phyloP scores from a whole-genome alignment of 1,284 basidiomycete genomes.

The Polyporus tsugae region DNA sequence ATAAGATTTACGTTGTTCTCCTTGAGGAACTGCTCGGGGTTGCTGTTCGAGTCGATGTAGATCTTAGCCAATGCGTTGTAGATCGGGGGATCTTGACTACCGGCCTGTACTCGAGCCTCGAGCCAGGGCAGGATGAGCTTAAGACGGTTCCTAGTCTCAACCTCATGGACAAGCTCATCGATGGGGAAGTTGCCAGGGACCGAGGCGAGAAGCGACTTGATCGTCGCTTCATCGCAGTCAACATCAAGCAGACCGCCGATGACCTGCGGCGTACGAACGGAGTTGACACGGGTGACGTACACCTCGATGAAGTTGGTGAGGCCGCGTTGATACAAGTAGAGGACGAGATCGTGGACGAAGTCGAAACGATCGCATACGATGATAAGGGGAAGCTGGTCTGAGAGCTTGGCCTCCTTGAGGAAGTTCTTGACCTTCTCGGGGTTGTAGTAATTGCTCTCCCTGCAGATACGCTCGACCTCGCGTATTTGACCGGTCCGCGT shows the following conservation, averaged over 20 bases:
- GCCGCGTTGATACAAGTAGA: constrained; percentile 99
- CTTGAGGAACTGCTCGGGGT: constrained; percentile 97
- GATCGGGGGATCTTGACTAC: constrained; percentile 91
- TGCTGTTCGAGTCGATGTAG: constrained; percentile 98
- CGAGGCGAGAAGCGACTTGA: constrained; percentile 93
- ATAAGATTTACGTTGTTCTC: constrained; percentile 87
- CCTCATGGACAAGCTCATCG: constrained; percentile 97
- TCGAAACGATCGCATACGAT: constrained; percentile 99
- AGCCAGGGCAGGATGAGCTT: constrained; percentile 99
- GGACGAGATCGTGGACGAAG: constrained; percentile 98
- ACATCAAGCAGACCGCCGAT: constrained; percentile 97
- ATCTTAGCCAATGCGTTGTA: constrained; percentile 99
- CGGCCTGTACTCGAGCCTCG: constrained; percentile 90
- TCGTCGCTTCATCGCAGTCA: constrained; percentile 96
- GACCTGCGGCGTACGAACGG: constrained; percentile 97
- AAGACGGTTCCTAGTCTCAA: constrained; percentile 95
- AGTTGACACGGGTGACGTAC: constrained; percentile 99
- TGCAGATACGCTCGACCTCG: constrained; percentile 98
- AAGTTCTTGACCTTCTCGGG: constrained; percentile 99
- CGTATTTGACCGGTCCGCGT: constrained; percentile 98
- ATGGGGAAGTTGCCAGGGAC: constrained; percentile 98
- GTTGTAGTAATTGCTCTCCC: constrained; percentile 98
- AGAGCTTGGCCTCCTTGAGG: constrained; percentile 97
- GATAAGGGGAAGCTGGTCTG: constrained; percentile 98
- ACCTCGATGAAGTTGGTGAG: constrained; percentile 98